Evolutionary conservation across 306 rosid species (phyloP), one percentile per base, ranked within the genome.

Genomic region (Glycine soja): DNA sequence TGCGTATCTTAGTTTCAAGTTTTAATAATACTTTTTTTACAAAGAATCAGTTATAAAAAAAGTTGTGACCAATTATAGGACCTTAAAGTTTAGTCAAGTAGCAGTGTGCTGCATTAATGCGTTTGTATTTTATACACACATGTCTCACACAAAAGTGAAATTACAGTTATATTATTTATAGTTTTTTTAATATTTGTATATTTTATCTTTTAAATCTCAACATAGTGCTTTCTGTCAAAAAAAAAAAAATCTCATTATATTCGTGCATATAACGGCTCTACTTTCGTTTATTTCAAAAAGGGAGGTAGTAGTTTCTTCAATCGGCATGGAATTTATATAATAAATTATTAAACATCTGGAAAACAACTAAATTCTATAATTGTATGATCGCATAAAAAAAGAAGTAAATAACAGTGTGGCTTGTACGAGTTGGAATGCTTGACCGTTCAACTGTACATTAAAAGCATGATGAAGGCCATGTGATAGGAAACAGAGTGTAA

Each of bases 391-490:
- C 48, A 53, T 53, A 3, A 24, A 81, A 63, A 59, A 71, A 38
- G 30, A 30, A 30, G 58, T 46, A 5, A 68, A 68, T 14, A n/a
- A 40, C 32, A 18, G 68, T 79, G 83, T 68, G 61, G 84, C 65
- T 58, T 75, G 75, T 79, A 79, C 50, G 51, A 80, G 79, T 85
- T 78, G 78, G 77, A 78, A 65, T 75, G 82, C 80, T 66, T 72
- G 83, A 80, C 83, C 50, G 30, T 83, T 69, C 76, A 80, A 68
- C 14, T 80, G 66, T 8, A 50, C 82, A 77, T 52, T 77, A 68
- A 77, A 74, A 77, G 69, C 79, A 34, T 81, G 16, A 76, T 14
- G 68, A 83, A 70, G 58, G 74, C 87, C 89, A 80, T 77, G 89
- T 83, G 87, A 86, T 76, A 69, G 19, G 15, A 77, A 80, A 73